phyloP scores from a whole-genome alignment of 768 basidiomycete species.

The Agrocybe pediades region DNA sequence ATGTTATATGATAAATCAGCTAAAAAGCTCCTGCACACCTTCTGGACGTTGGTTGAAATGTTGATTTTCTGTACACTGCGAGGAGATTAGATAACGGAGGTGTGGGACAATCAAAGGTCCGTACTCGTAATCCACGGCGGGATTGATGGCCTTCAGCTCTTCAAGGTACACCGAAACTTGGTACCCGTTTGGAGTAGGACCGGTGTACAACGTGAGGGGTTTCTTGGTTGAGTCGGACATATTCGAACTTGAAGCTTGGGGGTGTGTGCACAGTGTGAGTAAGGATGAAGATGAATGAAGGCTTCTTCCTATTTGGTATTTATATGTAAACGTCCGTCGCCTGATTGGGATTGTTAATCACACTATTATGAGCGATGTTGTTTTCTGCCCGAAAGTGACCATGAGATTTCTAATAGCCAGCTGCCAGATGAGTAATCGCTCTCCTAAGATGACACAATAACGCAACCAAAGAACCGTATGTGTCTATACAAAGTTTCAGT shows the following conservation, averaged over 20 bases:
- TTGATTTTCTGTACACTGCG: conserved; percentile 53
- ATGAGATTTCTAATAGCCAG: too few relatives aligned
- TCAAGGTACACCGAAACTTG: conserved; percentile 57
- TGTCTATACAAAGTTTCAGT: too few relatives aligned
- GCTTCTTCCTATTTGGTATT: conserved; percentile 6
- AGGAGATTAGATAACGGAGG: not conserved
- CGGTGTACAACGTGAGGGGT: conserved; percentile 54
- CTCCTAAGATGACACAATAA: too few relatives aligned
- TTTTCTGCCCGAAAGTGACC: too few relatives aligned
- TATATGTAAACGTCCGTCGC: not conserved
- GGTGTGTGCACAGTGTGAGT: not conserved
- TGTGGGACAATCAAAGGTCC: conserved; percentile 6
- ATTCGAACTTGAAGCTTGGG: conserved; percentile 5
- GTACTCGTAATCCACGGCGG: conserved; percentile 52
- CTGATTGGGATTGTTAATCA: too few relatives aligned
- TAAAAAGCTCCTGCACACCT: conserved; percentile 35
- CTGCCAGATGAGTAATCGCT: too few relatives aligned
- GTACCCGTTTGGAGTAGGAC: conserved; percentile 61
- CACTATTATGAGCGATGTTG: too few relatives aligned
- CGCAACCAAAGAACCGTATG: too few relatives aligned
- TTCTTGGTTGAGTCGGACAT: conserved; percentile 35
- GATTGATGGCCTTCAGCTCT: conserved; percentile 60
- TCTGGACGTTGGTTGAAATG: conserved; percentile 70
- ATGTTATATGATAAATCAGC: not conserved
- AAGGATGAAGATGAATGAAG: too few relatives aligned